A percentile compares a stretch with the other conserved stretches of the same genome.
Conservation (phyloP, 2,329 filamentous ascomycete species). For the Cytospora piceicola region DNA sequence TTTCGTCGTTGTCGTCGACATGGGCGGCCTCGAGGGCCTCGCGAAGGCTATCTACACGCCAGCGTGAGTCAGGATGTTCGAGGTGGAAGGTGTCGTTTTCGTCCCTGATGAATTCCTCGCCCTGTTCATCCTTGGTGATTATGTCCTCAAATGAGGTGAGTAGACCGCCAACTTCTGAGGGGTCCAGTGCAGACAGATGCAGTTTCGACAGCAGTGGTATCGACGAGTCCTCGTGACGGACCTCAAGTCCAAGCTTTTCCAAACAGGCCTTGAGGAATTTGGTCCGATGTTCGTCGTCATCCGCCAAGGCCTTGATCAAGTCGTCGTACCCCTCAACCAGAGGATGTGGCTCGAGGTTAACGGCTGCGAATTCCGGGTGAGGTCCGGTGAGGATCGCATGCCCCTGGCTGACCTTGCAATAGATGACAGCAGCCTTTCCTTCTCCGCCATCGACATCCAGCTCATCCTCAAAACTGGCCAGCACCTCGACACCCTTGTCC, state of each 20-base stretch:
- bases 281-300: constrained; percentile 70
- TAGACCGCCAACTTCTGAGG: constrained; percentile 68
- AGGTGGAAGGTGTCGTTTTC: constrained; percentile 84
- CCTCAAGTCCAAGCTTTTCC: constrained; percentile 77
- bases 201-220: constrained; percentile 81
- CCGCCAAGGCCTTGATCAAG: constrained; percentile 68
- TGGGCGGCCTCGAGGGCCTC: constrained; percentile 51
- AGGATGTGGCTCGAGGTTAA: constrained; percentile 72
- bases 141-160: constrained; percentile 69
- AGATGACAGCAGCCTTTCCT: constrained; percentile 77
- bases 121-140: constrained; percentile 63
- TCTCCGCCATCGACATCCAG: constrained; percentile 76
- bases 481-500: constrained; percentile 71
- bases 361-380: constrained; percentile 91
- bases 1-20: constrained; percentile 31
- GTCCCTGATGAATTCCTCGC: constrained; percentile 73
- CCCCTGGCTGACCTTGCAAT: constrained; percentile 81
- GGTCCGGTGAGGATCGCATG: constrained; percentile 80
- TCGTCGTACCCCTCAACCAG: constrained; percentile 70
- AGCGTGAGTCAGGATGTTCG: constrained; percentile 66
- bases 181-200: constrained; percentile 75
- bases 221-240: constrained; percentile 68
- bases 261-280: constrained; percentile 81
- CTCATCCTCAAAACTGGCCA: constrained; percentile 78
- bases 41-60: constrained; percentile 60